Evolutionary conservation across 352 stramenopile genomes (phyloP), one percentile per base, ranked within the genome.

Genomic region (Pilasporangium apinafurcum): DNA sequence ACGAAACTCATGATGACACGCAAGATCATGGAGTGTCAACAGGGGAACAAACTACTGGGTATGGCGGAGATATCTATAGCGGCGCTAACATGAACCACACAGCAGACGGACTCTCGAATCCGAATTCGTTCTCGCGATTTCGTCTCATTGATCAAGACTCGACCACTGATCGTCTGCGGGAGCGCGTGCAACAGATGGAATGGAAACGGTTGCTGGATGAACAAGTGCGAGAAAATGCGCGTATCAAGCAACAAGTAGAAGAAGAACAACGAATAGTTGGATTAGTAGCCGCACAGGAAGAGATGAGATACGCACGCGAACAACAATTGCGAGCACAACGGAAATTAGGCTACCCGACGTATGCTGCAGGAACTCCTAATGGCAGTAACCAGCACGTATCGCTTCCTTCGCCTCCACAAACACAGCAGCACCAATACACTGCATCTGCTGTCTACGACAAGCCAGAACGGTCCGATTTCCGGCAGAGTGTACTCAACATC

Each of bases 121-220:
- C 58, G 16, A 56, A 65, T 21, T 48, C 52, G 8, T 61, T 56
- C 33, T 51, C 53, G 46, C 78, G 75, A 16, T 86, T 88, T 37
- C 70, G 73, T 16, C 63, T 84, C 18, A 78, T 51, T 0, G 75
- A 86, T 39, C 53, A 82, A 41, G 56, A 62, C 22, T 57, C 70
- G n/a, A 39, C 68, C 13, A 72, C 55, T n/a, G 56, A 87, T 9
- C 65, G 78, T 7, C 45, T 82, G 36, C 54, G 68, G 0, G 78
- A 86, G 48, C 70, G 72, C 30, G 66, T 69, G 12, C 73, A 86
- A 44, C 68, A 87, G 44, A 57, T 91, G 38, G 73, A 86, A 47
- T 87, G 73, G 78, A 75, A 62, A 31, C 51, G 65, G 12, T 40
- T 84, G 1, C 51, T 91, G 48, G 78, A 91, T 40, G 75, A 85